Conservation (phyloP, 371 early-diverging fungal genomes). For the Mortierella sp. region DNA sequence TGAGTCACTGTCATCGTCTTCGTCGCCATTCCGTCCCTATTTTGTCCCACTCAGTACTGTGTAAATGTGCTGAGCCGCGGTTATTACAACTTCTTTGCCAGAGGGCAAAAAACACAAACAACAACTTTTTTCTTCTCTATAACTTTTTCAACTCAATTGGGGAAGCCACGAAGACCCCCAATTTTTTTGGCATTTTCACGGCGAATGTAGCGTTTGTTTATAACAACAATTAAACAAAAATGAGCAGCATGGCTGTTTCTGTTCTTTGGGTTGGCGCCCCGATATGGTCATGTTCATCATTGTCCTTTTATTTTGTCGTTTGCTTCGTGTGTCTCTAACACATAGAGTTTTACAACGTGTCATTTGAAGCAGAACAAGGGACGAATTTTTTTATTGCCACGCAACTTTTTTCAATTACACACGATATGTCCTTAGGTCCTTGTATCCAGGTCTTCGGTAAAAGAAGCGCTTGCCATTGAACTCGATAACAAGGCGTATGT, state of each 20-base stretch:
- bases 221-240: neutral
- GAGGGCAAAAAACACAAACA: too few relatives aligned
- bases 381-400: neutral
- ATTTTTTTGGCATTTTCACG: neutral
- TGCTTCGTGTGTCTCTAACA: neutral
- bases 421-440: too few relatives aligned
- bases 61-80: too few relatives aligned
- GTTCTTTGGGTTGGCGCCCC: neutral
- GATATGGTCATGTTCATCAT: slow-evolving; percentile 7
- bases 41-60: neutral
- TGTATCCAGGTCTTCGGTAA: too few relatives aligned
- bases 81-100: neutral
- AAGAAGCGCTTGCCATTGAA: too few relatives aligned
- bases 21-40: neutral
- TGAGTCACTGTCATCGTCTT: neutral
- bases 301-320: neutral
- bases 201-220: neutral
- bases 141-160: too few relatives aligned
- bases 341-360: too few relatives aligned
- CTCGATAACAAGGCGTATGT: too few relatives aligned
- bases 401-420: neutral
- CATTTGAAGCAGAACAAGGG: neutral
- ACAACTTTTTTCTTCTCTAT: neutral
- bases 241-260: neutral
- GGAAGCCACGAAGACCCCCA: neutral